phyloP scores from a whole-genome alignment of 108 stramenopile species.

The Stephanodiscus triporus region DNA sequence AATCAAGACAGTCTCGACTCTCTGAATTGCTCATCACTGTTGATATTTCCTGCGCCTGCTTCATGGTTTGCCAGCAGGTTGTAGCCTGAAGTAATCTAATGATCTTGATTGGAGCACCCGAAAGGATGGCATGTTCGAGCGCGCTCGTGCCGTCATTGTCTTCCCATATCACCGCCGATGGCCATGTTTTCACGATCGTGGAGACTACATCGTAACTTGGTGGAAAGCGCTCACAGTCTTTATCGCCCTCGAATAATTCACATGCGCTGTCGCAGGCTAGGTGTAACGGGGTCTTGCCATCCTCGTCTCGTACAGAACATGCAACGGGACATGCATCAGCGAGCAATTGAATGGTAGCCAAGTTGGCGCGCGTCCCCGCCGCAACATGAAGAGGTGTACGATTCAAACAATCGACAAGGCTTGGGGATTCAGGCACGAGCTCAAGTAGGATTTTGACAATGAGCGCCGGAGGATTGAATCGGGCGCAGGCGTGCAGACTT shows the following conservation, averaged over 20 bases:
- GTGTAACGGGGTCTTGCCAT: slow-evolving; percentile 71
- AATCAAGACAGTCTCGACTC: too few species aligned
- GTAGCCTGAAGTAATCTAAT: slow-evolving; percentile 16
- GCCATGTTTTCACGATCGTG: not conserved
- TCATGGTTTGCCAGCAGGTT: not conserved
- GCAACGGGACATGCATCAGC: slow-evolving; percentile 61
- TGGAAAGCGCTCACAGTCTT: not conserved
- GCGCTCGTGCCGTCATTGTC: slow-evolving; percentile 27
- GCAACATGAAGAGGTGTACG: slow-evolving; percentile 82
- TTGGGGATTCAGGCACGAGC: slow-evolving; percentile 59
- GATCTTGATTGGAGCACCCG: slow-evolving; percentile 13
- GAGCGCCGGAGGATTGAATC: slow-evolving; percentile 21
- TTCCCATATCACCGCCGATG: not conserved
- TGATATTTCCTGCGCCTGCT: too few species aligned
- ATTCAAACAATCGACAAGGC: slow-evolving; percentile 54
- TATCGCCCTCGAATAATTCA: slow-evolving; percentile 30
- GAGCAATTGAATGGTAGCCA: too few species aligned
- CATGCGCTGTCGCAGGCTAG: slow-evolving; percentile 46
- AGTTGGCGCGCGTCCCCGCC: slow-evolving; percentile 62
- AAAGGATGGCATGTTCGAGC: slow-evolving; percentile 32
- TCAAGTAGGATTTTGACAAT: slow-evolving; percentile 57
- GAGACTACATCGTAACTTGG: not conserved
- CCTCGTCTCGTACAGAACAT: slow-evolving; percentile 64
- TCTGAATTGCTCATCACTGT: too few species aligned
- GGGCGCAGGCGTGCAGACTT: slow-evolving; percentile 31